Evolutionary conservation across 1,139 yeast genomes (phyloP).

Genomic region (Saccharomyces hybrid): DNA sequence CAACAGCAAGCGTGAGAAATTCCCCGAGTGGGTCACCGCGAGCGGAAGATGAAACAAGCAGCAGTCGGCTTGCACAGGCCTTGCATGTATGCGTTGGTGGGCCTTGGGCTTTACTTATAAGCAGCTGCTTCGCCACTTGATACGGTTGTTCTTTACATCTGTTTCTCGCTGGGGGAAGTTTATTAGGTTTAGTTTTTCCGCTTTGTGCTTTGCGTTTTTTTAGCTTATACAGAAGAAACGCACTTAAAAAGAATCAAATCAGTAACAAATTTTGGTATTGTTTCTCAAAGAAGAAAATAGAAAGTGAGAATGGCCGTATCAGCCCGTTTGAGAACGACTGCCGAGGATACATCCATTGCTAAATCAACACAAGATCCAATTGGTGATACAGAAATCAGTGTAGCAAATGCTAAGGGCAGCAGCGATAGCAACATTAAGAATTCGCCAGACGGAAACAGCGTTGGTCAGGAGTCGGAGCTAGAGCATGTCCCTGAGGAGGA

Average conservation of each 20-base stretch:
- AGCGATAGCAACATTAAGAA: not conserved
- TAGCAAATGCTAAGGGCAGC: not conserved
- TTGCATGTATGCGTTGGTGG: not conserved
- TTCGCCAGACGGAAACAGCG: not conserved
- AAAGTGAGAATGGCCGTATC: not conserved
- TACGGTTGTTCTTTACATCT: not conserved
- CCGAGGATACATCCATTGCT: slow-evolving; percentile 2
- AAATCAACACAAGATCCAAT: not conserved
- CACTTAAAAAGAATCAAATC: not conserved
- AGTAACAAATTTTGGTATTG: not conserved
- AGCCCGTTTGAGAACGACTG: slow-evolving; percentile 9
- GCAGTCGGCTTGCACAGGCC: not conserved
- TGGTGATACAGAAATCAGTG: not conserved
- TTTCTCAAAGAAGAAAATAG: not conserved
- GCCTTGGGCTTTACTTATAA: not conserved
- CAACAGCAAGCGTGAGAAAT: not conserved
- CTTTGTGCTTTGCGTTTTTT: not conserved
- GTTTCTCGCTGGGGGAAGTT: not conserved
- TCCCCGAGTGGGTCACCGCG: not conserved
- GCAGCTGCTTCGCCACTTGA: not conserved
- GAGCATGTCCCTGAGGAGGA: not conserved
- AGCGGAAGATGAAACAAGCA: not conserved
- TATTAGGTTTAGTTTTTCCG: not conserved
- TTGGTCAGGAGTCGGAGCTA: not conserved
- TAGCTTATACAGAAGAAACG: not conserved